Percentiles rank a stretch among this genome's conserved stretches.
phyloP scores from a whole-genome alignment of 768 basidiomycete species.

The Sutorius australiensis region DNA sequence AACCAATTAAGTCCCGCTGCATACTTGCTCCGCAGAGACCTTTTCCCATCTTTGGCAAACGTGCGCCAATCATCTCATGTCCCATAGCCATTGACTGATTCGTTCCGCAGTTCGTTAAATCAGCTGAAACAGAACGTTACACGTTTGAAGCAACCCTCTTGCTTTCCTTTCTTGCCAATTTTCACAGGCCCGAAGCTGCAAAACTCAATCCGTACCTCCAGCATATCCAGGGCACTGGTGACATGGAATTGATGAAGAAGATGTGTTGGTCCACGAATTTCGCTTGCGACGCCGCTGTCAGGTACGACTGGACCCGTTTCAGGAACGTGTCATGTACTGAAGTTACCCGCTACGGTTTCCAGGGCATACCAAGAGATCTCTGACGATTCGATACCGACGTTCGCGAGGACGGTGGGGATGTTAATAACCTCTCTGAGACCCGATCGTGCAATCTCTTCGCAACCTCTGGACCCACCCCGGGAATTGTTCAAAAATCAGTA shows the following conservation, averaged over 20 bases:
- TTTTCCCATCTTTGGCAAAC: slow-evolving; percentile 51
- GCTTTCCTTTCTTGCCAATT: slow-evolving; percentile 63
- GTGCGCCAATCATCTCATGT: slow-evolving; percentile 32
- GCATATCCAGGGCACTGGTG: slow-evolving; percentile 43
- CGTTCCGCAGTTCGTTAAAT: slow-evolving; percentile 48
- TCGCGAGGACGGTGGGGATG: slow-evolving; percentile 49
- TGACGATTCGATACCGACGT: slow-evolving; percentile 49
- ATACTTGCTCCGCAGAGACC: slow-evolving; percentile 60
- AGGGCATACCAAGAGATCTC: slow-evolving; percentile 57
- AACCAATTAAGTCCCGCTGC: slow-evolving; percentile 67
- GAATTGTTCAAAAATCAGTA: slow-evolving; percentile 60
- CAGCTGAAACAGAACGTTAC: slow-evolving; percentile 50
- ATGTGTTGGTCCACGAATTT: slow-evolving; percentile 56
- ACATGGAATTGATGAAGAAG: slow-evolving; percentile 52
- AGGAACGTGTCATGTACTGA: neutral
- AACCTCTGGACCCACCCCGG: slow-evolving; percentile 43
- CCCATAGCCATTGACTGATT: neutral
- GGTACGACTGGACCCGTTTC: slow-evolving; percentile 34
- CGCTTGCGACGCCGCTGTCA: slow-evolving; percentile 47
- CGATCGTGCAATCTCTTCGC: slow-evolving; percentile 48
- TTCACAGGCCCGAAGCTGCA: slow-evolving; percentile 68
- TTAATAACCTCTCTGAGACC: slow-evolving; percentile 52
- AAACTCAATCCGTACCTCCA: slow-evolving; percentile 65
- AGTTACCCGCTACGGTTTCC: neutral
- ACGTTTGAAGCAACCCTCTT: slow-evolving; percentile 59